Evolutionary conservation across 2,329 filamentous ascomycete species (phyloP).

Genomic region (Fusarium armeniacum): DNA sequence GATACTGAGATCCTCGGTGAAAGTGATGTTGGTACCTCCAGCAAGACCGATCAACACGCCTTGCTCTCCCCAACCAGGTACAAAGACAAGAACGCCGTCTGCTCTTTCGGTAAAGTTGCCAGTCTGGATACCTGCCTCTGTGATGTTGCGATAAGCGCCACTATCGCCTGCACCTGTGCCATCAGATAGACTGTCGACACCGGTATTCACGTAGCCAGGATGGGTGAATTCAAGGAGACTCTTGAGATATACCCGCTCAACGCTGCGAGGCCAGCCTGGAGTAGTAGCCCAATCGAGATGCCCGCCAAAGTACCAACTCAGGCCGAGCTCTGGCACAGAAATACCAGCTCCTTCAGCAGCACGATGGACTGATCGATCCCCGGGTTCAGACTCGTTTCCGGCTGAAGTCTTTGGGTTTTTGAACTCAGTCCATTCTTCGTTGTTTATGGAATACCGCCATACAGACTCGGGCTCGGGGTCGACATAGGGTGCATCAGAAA

Average conservation of each 20-base stretch:
- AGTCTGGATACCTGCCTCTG: constrained; percentile 76
- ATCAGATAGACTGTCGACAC: constrained; percentile 67
- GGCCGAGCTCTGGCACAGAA: constrained; percentile 76
- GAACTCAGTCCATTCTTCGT: constrained; percentile 73
- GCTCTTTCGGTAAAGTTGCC: constrained; percentile 78
- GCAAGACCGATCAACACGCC: constrained; percentile 80
- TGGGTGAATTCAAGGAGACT: constrained; percentile 83
- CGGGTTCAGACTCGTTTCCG: constrained; percentile 72
- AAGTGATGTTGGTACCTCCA: constrained; percentile 77
- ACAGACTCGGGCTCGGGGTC: constrained; percentile 72
- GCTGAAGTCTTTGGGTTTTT: constrained; percentile 71
- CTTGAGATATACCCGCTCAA: constrained; percentile 76
- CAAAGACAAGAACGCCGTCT: constrained; percentile 79
- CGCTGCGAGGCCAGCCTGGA: constrained; percentile 75
- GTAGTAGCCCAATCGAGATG: constrained; percentile 75
- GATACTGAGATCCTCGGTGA: constrained; percentile 66
- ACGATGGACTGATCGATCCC: constrained; percentile 71
- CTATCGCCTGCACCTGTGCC: constrained; percentile 69
- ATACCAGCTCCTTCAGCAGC: constrained; percentile 81
- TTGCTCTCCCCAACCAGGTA: constrained; percentile 79
- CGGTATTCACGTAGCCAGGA: constrained; percentile 75
- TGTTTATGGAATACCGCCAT: constrained; percentile 77
- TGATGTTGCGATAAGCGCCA: constrained; percentile 81
- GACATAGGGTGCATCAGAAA: constrained; percentile 72
- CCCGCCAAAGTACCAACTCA: constrained; percentile 84